These are phyloP conservation scores for Phytophthora sansomeana DNA, from an alignment of 352 stramenopile species.

Conservation along the genomic window DNA sequence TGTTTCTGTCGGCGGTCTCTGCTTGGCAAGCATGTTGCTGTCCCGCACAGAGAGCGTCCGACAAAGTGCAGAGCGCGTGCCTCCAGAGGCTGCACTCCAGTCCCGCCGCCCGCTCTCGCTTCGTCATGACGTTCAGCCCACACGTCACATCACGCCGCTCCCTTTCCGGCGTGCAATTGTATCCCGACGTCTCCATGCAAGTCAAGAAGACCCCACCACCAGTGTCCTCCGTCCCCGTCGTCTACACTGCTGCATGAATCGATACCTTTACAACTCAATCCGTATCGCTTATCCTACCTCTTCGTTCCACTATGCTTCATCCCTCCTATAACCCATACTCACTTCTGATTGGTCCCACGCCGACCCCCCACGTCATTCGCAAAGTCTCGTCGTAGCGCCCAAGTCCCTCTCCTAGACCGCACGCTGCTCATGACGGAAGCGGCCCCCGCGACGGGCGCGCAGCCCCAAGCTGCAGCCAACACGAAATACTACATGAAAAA, in stretches of 20 bases:
- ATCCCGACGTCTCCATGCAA: neutral
- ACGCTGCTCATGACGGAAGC: slow-evolving; percentile 40
- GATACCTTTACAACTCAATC: neutral
- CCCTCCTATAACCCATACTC: neutral
- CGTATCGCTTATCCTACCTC: neutral
- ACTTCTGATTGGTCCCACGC: neutral
- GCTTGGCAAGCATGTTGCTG: slow-evolving; percentile 28
- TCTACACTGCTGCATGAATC: slow-evolving; percentile 8
- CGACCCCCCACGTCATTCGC: slow-evolving; percentile 23
- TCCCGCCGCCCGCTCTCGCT: slow-evolving; percentile 19
- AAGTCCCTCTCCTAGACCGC: slow-evolving; percentile 6
- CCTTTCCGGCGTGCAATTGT: slow-evolving; percentile 9
- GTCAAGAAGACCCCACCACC: neutral
- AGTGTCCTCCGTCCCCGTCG: neutral
- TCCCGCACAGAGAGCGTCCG: slow-evolving; percentile 38
- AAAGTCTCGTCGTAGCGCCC: slow-evolving; percentile 28
- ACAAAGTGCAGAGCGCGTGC: slow-evolving; percentile 34
- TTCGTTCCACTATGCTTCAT: neutral
- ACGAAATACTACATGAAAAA: slow-evolving; percentile 80
- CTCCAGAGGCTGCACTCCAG: slow-evolving; percentile 28
- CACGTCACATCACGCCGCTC: slow-evolving; percentile 17
- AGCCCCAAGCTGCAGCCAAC: slow-evolving; percentile 47
- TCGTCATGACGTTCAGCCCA: slow-evolving; percentile 27
- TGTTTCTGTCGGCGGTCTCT: neutral
- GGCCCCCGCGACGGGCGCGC: slow-evolving; percentile 23